phyloP scores from a whole-genome alignment of 352 stramenopile species.

The Phytophthora brassicae region DNA sequence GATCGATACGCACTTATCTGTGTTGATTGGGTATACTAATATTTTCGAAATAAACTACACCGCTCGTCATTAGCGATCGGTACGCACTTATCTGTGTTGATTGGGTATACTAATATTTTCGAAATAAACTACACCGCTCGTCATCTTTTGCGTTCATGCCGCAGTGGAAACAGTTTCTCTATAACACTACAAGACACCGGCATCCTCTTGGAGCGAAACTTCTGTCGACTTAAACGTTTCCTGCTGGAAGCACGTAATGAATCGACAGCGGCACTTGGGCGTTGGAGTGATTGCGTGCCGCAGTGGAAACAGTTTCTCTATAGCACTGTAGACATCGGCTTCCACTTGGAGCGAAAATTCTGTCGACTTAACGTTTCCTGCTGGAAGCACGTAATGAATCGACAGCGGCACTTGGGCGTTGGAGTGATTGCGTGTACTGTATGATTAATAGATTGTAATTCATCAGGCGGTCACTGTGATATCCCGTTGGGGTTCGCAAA shows the following conservation, averaged over 20 bases:
- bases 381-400: neutral
- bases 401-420: neutral
- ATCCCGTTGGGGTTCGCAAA: conserved; percentile 81
- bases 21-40: conserved; percentile 36
- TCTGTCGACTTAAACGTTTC: neutral
- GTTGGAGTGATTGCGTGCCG: too few relatives aligned
- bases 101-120: conserved; percentile 38
- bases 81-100: conserved; percentile 14
- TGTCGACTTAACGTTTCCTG: neutral
- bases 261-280: neutral
- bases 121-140: conserved; percentile 26
- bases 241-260: neutral
- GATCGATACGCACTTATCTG: conserved; percentile 1
- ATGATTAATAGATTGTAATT: neutral
- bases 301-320: neutral
- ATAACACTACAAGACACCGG: neutral
- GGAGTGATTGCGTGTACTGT: too few relatives aligned
- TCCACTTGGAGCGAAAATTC: conserved; percentile 13
- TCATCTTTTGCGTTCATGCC: conserved; percentile 4
- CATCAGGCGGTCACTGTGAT: conserved; percentile 34
- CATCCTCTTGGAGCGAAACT: conserved; percentile 16
- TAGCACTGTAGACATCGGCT: neutral
- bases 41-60: conserved; percentile 34
- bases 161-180: neutral
- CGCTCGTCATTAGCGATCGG: conserved; percentile 8